phyloP scores from a whole-genome alignment of 1,284 basidiomycete genomes.

The Stygiomarasmius scandens region DNA sequence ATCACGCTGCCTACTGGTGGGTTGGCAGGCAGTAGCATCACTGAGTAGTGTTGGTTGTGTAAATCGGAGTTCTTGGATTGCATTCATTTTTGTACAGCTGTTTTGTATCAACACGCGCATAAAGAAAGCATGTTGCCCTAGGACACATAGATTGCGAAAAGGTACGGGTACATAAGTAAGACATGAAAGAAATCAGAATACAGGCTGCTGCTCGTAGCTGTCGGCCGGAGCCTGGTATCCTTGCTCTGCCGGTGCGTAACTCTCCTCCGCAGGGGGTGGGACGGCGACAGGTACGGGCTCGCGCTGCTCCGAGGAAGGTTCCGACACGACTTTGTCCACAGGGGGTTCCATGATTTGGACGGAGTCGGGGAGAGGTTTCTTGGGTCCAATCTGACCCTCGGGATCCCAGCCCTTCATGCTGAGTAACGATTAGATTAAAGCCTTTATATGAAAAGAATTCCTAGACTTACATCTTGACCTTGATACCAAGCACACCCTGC shows the following conservation, averaged over 20 bases:
- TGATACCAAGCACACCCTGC: conserved; percentile 99
- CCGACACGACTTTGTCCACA: conserved; percentile 77
- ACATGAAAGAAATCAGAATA: conserved; percentile 45
- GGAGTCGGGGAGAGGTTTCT: conserved; percentile 94
- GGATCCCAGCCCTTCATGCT: conserved; percentile 98
- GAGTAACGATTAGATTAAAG: background rate
- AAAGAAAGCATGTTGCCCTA: background rate
- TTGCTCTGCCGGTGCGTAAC: conserved; percentile 43
- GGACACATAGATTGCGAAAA: background rate
- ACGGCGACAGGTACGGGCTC: conserved; percentile 63
- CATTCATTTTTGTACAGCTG: background rate
- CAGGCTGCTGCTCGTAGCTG: conserved; percentile 48
- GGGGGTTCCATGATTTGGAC: conserved; percentile 90
- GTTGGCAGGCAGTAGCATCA: conserved; percentile 45
- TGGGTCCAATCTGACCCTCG: conserved; percentile 85
- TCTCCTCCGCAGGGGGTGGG: conserved; percentile 55
- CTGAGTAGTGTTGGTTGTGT: conserved; percentile 24
- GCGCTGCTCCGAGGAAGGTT: conserved; percentile 79
- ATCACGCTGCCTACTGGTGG: conserved; percentile 32
- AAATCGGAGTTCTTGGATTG: conserved; percentile 13
- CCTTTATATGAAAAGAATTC: background rate
- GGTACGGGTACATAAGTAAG: conserved; percentile 17
- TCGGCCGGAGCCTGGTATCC: conserved; percentile 38
- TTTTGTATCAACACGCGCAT: background rate
- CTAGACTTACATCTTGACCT: conserved; percentile 99